Base-by-base conservation (phyloP, 2,329 filamentous ascomycete genomes). In the Colletotrichum sp. region DNA sequence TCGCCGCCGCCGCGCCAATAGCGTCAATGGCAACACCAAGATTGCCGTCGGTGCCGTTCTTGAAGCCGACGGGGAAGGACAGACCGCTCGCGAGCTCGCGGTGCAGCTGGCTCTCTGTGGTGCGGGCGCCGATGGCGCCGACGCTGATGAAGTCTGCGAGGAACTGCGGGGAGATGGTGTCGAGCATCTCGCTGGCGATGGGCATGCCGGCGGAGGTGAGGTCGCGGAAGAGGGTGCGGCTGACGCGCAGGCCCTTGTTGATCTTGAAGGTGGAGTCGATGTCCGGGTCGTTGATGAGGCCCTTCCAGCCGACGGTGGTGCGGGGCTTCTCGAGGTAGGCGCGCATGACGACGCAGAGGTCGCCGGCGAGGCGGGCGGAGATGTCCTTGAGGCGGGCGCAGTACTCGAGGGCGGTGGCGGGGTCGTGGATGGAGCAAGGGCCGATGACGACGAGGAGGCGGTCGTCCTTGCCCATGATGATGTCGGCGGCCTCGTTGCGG, bases 271-370 rank as follows among this genome's bases (percentile, higher is more conserved):
- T 97, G 85, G 97, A 94, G 86, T 99, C 95, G 84, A 99, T 98
- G 82, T 99, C 96, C 4, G 97, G 97, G 85, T 99, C 97, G 87
- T 99, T 99, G 90, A 99, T 98, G 85, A 99, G 90, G 68, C 97
- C 97, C 88, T 99, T 99, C 97, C 97, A 99, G 83, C 97, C 97
- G 66, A 99, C 96, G 1, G 97, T 99, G 66, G 97, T 99, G 77
- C 97, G 94, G 57, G 97, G 97, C 91, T 99, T 99, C 90, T 99
- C 97, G 67, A 99, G 94, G 91, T 99, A 99, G 83, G 96, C 96
- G 81, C 97, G 95, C 97, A 99, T 99, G 82, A 99, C 93, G 84
- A 99, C 94, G 85, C 93, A 93, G 63, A 99, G 90, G 84, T 99
- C 96, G 80, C 92, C 89, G 77, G 93, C 92, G 77, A 98, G 93